Evolutionary conservation across 2,329 filamentous ascomycete species (phyloP), one percentile per base, ranked within the genome.

Genomic region (Colletotrichum brevisporum): DNA sequence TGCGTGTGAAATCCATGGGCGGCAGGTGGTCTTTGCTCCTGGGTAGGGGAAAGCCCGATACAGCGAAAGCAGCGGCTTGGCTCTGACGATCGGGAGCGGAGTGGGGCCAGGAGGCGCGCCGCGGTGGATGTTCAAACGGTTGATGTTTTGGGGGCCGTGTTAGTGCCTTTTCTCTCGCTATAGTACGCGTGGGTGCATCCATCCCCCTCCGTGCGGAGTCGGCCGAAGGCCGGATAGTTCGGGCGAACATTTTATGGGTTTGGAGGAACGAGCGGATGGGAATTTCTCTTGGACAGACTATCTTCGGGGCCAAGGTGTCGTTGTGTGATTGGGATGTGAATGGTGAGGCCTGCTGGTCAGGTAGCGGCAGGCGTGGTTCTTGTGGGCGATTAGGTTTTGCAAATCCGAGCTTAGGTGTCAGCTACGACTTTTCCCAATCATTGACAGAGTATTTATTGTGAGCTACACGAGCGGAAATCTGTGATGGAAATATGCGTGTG

Each of bases 101-200:
- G 31, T 65, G 61, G 61, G 54, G 61, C n/a, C 4, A 18, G 41
- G 36, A 12, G 45, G n/a, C 45, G 60, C 24, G 36, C 36, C 13
- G 27, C 53, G 41, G 52, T 24, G n/a, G 18, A 52, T 54, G 50
- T 54, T 36, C 48, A 69, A 69, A 66, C 67, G 31, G 43, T 69
- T 69, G 26, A 56, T 27, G 67, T 66, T 69, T 69, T 66, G 26
- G 26, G 50, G 57, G 47, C 47, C 18, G 31, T 50, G 51, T 21
- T 50, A 4, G 9, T 24, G 21, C 10, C 10, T 10, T 36, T 36
- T 36, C 8, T 36, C 31, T 36, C 31, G 31, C 31, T 36, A 8
- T 36, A 10, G 9, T 36, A 36, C 31, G 57, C 18, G 45, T 48
- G 45, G n/a, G 4, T 21, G n/a, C 18, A 16, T 12, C 12, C n/a